Evolutionary conservation across 2,329 filamentous ascomycete species (phyloP), one percentile per base, ranked within the genome.

Genomic region (Talaromyces funiculosus): DNA sequence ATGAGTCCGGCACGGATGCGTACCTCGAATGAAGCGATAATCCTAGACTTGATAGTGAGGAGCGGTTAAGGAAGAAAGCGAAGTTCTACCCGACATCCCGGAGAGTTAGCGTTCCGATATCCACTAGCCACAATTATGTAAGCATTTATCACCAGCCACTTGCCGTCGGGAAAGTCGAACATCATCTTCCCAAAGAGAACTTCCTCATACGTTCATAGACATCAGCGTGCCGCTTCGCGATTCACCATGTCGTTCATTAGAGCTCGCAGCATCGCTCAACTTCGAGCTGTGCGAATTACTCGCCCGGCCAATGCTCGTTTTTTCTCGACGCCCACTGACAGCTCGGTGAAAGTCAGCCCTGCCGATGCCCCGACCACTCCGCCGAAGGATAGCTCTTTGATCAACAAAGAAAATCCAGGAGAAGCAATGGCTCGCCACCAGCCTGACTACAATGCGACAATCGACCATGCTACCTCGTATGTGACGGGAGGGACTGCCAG

Each of bases 401-500:
- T 83, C 66, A 78, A 77, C 62, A 72, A 81, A 66, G 77, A 85
- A 65, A 73, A 71, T 22, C 74, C 83, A 37, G 71, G 75, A 12
- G 77, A 83, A 68, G 80, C 78, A 63, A 77, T 80, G 71, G 74
- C 81, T 66, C 81, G 80, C 66, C 90, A 94, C 74, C 82, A 89
- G 68, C 91, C 90, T 63, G 88, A 96, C 73, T 97, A 95, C 75
- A 83, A 84, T 66, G 88, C 88, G 45, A 86, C 86, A 55, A 83
- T 90, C 68, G 93, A 97, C 77, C 92, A 92, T 78, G 90, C 90
- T 64, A 95, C 91, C 66, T 97, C 92, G 92, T 97, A 84, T 73
- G 88, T 70, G 55, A 53, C 56, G 16, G 35, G 26, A 31, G 37
- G n/a, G 12, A 29, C 40, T 29, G 35, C 8, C 58, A 26, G 59